Evolutionary conservation across 1,284 basidiomycete species (phyloP).

Genomic region (Ustilago crameri): DNA sequence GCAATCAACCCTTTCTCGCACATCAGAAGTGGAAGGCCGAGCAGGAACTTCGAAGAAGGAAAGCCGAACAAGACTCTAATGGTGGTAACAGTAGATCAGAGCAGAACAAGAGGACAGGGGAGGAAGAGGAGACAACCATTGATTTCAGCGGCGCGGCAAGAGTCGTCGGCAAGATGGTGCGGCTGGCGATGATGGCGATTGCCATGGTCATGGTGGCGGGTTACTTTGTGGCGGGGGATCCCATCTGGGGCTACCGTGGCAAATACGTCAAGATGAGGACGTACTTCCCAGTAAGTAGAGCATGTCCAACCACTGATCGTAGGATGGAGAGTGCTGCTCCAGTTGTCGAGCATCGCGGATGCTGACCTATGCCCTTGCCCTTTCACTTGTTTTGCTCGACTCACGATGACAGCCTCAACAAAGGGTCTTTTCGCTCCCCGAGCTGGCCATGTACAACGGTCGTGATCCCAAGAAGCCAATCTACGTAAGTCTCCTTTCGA

Average conservation of each 20-base stretch:
- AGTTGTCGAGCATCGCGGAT: no score
- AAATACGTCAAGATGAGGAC: constrained; percentile 59
- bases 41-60: constrained; percentile 49
- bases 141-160: constrained; percentile 29
- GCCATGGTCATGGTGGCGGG: constrained; percentile 29
- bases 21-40: constrained; percentile 61
- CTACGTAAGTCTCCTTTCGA: constrained; percentile 76
- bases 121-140: constrained; percentile 18
- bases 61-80: constrained; percentile 34
- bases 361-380: neutral
- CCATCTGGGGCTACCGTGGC: constrained; percentile 64
- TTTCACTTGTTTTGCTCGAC: neutral
- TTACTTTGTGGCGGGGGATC: constrained; percentile 60
- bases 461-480: constrained; percentile 76
- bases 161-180: constrained; percentile 18
- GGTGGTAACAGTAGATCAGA: constrained; percentile 9
- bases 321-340: no score
- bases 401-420: constrained; percentile 61
- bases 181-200: constrained; percentile 37
- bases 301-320: neutral
- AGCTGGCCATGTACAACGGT: constrained; percentile 82
- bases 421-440: constrained; percentile 78
- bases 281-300: constrained; percentile 60
- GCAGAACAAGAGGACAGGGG: neutral
- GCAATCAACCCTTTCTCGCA: constrained; percentile 59